Percentiles rank a stretch among this genome's conserved stretches.
Evolutionary conservation across 2,329 filamentous ascomycete species (phyloP).

Genomic region (Botrytis hyacinthi): DNA sequence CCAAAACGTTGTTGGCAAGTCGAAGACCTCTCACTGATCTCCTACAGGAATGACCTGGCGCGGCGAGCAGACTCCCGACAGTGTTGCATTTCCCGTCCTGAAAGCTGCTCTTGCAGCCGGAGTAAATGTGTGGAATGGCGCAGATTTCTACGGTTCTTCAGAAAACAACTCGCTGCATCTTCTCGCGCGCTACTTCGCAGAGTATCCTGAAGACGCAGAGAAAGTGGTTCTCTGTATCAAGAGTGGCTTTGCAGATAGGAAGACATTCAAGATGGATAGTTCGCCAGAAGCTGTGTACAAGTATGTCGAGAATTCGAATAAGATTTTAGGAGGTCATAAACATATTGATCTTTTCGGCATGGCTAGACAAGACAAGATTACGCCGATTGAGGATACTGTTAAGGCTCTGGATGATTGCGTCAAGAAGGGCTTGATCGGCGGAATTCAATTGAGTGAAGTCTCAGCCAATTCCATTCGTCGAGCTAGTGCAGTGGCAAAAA

Average conservation of each 20-base stretch:
- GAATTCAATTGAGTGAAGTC: background rate
- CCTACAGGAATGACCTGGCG: background rate
- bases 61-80: background rate
- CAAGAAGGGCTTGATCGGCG: background rate
- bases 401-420: background rate
- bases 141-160: background rate
- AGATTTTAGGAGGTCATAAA: background rate
- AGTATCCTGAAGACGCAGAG: background rate
- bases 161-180: background rate
- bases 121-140: background rate
- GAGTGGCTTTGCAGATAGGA: background rate
- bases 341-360: background rate
- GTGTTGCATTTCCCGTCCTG: background rate
- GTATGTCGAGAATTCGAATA: background rate
- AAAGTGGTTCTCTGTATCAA: background rate
- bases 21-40: background rate
- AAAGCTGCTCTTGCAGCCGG: background rate
- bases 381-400: background rate
- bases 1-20: rapidly evolving
- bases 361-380: background rate
- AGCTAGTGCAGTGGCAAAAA: background rate
- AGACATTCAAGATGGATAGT: background rate
- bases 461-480: background rate
- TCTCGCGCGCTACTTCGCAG: background rate
- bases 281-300: background rate